Evolutionary conservation across 352 stramenopile species (phyloP).

Genomic region (Phytopythium ostracodes): DNA sequence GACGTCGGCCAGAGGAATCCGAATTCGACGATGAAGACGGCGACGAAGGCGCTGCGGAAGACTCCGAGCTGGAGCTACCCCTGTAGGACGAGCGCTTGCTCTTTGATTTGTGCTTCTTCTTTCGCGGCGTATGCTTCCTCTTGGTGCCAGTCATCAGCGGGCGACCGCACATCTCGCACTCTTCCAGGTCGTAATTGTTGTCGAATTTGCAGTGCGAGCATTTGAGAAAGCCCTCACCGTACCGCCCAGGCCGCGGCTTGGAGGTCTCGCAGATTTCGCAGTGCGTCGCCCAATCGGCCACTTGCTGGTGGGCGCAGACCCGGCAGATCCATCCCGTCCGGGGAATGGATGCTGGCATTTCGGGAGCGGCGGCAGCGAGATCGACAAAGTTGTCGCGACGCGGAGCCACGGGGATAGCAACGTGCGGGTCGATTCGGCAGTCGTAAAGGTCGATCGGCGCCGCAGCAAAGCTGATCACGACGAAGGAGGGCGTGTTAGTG

Average conservation of each 20-base stretch:
- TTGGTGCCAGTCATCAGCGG: conserved; percentile 22
- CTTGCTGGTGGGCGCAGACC: conserved; percentile 63
- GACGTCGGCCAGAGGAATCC: conserved; percentile 13
- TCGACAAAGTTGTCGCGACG: conserved; percentile 27
- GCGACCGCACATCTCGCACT: conserved; percentile 65
- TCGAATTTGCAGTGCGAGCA: conserved; percentile 69
- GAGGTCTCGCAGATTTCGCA: conserved; percentile 73
- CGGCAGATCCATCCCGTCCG: conserved; percentile 62
- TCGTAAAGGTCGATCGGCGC: conserved; percentile 15
- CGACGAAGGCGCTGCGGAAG: conserved; percentile 12
- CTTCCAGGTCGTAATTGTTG: conserved; percentile 70
- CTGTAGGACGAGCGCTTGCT: conserved; percentile 29
- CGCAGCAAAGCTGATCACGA: not conserved
- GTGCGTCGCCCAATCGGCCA: conserved; percentile 62
- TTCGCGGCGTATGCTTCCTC: conserved; percentile 23
- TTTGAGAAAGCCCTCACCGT: conserved; percentile 49
- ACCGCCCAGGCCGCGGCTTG: conserved; percentile 41
- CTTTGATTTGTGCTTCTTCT: conserved; percentile 34
- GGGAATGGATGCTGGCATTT: conserved; percentile 24
- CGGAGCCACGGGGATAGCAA: conserved; percentile 26
- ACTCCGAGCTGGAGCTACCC: conserved; percentile 29
- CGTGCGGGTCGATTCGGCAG: conserved; percentile 22
- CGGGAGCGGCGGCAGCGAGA: conserved; percentile 18
- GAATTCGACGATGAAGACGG: conserved; percentile 24
- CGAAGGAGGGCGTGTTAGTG: too few species aligned